Evolutionary conservation across 371 early-diverging fungal species (phyloP).

Genomic region (Apophysomyces trapeziformis): DNA sequence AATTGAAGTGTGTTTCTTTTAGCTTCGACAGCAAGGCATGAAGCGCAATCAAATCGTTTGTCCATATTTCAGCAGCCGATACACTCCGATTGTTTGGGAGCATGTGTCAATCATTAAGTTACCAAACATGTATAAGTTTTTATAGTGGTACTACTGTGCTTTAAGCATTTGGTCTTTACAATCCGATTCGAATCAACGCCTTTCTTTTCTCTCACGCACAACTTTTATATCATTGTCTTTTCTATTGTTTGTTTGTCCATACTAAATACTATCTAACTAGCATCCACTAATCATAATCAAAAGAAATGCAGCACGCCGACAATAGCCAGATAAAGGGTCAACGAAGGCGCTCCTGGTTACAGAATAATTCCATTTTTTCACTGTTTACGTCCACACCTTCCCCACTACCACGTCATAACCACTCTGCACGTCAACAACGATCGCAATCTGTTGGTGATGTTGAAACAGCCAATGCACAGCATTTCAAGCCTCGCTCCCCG

Average conservation of each 20-base stretch:
- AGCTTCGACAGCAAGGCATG: background rate
- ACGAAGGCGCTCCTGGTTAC: slow-evolving; percentile 13
- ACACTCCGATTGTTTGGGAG: background rate
- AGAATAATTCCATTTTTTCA: slow-evolving; percentile 3
- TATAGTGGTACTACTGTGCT: no score
- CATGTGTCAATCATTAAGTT: slow-evolving; percentile 1
- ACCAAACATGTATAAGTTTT: no score
- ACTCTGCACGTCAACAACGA: slow-evolving; percentile 2
- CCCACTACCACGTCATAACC: slow-evolving; percentile 10
- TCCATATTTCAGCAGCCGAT: background rate
- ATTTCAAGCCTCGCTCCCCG: slow-evolving; percentile 1
- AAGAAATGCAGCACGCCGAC: background rate
- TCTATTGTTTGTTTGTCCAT: no score
- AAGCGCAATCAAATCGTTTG: background rate
- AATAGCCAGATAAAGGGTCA: background rate
- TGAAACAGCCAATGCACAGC: background rate
- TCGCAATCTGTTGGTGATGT: slow-evolving; percentile 7
- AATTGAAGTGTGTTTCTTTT: no score
- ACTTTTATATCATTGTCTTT: no score
- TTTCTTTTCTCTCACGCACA: background rate
- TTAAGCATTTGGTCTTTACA: background rate
- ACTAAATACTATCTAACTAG: no score
- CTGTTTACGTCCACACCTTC: background rate
- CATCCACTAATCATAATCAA: background rate
- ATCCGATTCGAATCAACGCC: background rate